phyloP scores from a whole-genome alignment of 306 rosid species.

The Cucurbita maxima region DNA sequence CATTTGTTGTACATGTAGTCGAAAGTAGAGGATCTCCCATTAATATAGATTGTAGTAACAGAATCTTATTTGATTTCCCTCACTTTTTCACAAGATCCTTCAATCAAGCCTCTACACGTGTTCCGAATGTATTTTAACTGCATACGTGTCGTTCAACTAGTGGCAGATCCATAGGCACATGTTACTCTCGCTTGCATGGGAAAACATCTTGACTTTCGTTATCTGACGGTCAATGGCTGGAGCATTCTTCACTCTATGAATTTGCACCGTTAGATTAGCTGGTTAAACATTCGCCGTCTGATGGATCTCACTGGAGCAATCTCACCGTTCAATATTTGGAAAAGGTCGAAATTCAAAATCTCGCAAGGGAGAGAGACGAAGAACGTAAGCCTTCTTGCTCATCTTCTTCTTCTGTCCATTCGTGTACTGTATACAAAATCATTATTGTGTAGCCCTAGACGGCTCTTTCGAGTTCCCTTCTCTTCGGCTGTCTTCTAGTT shows the following conservation, averaged over 20 bases:
- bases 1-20: neutral
- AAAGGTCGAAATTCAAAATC: conserved; percentile 10
- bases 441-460: neutral
- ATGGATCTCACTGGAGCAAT: neutral
- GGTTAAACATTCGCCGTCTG: neutral
- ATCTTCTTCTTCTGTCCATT: conserved; percentile 1
- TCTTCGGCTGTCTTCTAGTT: neutral
- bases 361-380: conserved; percentile 2
- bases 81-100: neutral
- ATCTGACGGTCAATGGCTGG: neutral
- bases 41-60: neutral
- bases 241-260: conserved; percentile 1
- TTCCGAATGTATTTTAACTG: neutral
- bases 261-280: neutral
- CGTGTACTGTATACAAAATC: neutral
- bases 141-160: neutral
- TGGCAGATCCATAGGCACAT: neutral
- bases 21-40: neutral
- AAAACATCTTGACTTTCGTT: neutral
- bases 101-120: neutral
- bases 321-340: conserved; percentile 3
- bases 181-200: neutral
- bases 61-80: neutral
- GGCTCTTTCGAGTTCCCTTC: neutral
- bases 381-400: neutral